Base-by-base conservation (phyloP, 2,329 filamentous ascomycete species). In the Fusarium sp. region DNA sequence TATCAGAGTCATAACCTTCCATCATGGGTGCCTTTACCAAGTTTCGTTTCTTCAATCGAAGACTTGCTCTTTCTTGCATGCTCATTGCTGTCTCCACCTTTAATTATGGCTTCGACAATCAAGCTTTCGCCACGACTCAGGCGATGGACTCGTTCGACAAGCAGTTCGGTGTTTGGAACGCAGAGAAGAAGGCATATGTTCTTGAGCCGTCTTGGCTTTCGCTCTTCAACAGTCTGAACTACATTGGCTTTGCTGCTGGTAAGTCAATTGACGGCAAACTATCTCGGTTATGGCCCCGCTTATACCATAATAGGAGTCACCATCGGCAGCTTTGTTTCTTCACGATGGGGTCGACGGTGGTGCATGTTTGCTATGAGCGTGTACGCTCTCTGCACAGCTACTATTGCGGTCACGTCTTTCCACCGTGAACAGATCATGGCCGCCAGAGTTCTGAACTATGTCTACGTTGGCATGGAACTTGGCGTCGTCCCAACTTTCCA, bases 101-200 rank as follows among this genome's bases (percentile, higher is more conserved):
- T 57, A 82, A 81, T 55, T 82, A 80, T 75, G 79, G 80, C 28
- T 80, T 82, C 18, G 80, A 81, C 53, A 79, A 81, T 42, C 76
- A 79, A 45, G 80, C 74, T 0, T 80, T 80, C 49, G 73, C 78
- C 0, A 78, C 74, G 1, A 74, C 71, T 0, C 79, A 81, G 64
- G 77, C 80, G 4, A 81, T 81, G 80, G 67, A 75, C 14, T 53
- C 77, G 3, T 82, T 79, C 52, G 72, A 72, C 7, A 71, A 66
- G 22, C 74, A 79, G 20, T 81, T 81, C 50, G 79, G 80, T 0
- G 63, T 71, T 4, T 77, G 67, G 28, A 59, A 79, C 38, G 63
- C 44, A 63, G 51, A 22, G 11, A 63, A 59, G 3, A 63, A 70
- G 3, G 52, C 56, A 4, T 81, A 78, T 34, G 54, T 54, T 3